These are phyloP conservation scores for Thyridium curvatum DNA, from an alignment of 2,329 filamentous ascomycete species.

Conservation along the genomic window DNA sequence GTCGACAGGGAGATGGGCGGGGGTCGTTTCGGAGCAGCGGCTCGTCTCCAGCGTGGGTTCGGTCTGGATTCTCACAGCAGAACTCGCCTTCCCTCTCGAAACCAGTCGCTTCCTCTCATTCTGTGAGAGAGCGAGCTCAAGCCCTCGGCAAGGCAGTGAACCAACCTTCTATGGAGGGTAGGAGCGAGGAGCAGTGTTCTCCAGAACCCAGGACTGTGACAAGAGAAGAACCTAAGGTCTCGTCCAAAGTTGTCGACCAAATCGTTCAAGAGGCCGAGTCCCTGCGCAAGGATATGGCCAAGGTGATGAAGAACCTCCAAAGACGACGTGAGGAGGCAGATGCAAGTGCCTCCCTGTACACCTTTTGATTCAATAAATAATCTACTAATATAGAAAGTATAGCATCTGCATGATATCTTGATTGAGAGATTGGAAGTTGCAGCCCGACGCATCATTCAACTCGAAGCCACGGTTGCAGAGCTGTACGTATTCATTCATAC, in stretches of 20 bases:
- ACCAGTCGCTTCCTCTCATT: too few relatives aligned
- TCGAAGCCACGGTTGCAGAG: conserved; percentile 52
- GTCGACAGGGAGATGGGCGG: too few relatives aligned
- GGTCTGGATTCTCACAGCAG: too few relatives aligned
- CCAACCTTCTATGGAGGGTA: too few relatives aligned
- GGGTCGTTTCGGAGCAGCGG: too few relatives aligned
- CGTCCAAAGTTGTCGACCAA: conserved; percentile 13
- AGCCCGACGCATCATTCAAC: conserved; percentile 50
- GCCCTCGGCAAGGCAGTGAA: too few relatives aligned
- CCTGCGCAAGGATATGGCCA: conserved; percentile 43
- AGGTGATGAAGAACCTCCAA: conserved; percentile 42
- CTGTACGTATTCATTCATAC: conserved; percentile 35
- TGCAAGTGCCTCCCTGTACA: conserved; percentile 25
- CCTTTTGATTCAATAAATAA: not conserved
- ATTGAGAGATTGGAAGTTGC: conserved; percentile 51
- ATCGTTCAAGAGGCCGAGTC: conserved; percentile 27
- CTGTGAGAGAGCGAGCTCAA: too few relatives aligned
- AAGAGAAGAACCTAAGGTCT: conserved; percentile 4
- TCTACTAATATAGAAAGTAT: conserved; percentile 16
- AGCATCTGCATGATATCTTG: conserved; percentile 58
- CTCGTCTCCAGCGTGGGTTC: too few relatives aligned
- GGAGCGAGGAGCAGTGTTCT: too few relatives aligned
- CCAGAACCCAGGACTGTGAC: too few relatives aligned
- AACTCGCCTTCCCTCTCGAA: too few relatives aligned
- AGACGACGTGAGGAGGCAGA: conserved; percentile 54